These are phyloP conservation scores for Sporisorium sorghi DNA, from an alignment of 1,284 basidiomycete genomes.

Conservation along the genomic window DNA sequence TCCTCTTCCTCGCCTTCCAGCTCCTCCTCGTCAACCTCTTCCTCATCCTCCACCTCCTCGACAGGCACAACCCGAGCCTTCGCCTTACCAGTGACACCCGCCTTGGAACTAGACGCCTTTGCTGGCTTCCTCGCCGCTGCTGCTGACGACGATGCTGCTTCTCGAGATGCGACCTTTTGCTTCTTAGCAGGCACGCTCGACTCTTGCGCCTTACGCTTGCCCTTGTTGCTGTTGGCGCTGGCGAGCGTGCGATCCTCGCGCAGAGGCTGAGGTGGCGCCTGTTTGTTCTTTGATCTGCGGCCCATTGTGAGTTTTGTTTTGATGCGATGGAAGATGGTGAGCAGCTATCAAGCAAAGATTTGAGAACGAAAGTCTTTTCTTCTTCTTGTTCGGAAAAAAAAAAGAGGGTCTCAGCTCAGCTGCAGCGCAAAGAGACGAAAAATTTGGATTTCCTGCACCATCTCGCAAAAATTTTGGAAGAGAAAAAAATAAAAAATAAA, in stretches of 20 bases:
- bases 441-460: constrained; percentile 2
- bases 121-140: constrained; percentile 63
- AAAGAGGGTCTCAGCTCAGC: constrained; percentile 13
- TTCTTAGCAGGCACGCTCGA: constrained; percentile 55
- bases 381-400: background rate
- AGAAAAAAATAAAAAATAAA: background rate
- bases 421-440: constrained; percentile 1
- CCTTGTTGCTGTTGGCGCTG: constrained; percentile 53
- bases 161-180: constrained; percentile 40
- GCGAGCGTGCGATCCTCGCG: constrained; percentile 71
- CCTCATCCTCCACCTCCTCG: constrained; percentile 59
- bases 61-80: constrained; percentile 18
- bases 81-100: constrained; percentile 26
- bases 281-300: constrained; percentile 89
- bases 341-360: background rate
- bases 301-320: constrained; percentile 75
- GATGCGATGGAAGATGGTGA: constrained; percentile 12
- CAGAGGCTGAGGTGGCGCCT: constrained; percentile 79
- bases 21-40: constrained; percentile 41
- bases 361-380: background rate
- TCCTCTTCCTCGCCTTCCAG: constrained; percentile 42
- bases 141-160: constrained; percentile 69
- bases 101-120: constrained; percentile 27
- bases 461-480: constrained; percentile 1
- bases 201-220: constrained; percentile 69